Conservation (phyloP, 2,329 filamentous ascomycete species). For the Nannizzia gypsea region DNA sequence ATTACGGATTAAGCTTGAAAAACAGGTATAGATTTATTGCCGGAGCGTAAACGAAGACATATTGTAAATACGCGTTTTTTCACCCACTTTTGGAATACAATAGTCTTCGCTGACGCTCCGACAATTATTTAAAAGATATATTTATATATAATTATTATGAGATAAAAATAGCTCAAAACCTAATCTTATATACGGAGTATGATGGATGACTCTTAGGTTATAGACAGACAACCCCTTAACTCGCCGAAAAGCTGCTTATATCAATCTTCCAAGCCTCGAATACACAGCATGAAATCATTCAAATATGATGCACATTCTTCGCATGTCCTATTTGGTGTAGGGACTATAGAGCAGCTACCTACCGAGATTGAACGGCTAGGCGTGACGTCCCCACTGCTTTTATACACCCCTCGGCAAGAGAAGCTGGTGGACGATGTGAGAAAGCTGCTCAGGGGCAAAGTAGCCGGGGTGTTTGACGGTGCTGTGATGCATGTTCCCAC, state of each 20-base stretch:
- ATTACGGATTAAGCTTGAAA: not conserved
- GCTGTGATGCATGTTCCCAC: conserved; percentile 54
- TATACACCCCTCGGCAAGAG: conserved; percentile 45
- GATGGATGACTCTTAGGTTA: not conserved
- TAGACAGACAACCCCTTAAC: not conserved
- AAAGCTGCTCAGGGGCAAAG: conserved; percentile 34
- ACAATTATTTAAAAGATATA: no score
- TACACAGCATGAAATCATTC: conserved; percentile 26
- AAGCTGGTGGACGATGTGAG: conserved; percentile 37
- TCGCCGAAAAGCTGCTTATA: no score
- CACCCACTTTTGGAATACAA: no score
- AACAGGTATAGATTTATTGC: not conserved
- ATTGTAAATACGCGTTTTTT: no score
- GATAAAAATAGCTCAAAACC: no score
- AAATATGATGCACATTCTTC: conserved; percentile 45
- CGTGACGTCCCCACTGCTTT: conserved; percentile 41
- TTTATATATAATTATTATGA: no score
- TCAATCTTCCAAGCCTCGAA: not conserved
- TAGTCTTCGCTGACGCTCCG: no score
- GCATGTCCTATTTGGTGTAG: conserved; percentile 46
- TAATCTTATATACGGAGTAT: not conserved
- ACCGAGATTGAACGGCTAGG: conserved; percentile 36
- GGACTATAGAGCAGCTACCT: conserved; percentile 40
- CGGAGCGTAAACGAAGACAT: no score
- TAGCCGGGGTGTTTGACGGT: conserved; percentile 43